phyloP scores from a whole-genome alignment of 1,284 basidiomycete genomes.

The Trametes hirsuta region DNA sequence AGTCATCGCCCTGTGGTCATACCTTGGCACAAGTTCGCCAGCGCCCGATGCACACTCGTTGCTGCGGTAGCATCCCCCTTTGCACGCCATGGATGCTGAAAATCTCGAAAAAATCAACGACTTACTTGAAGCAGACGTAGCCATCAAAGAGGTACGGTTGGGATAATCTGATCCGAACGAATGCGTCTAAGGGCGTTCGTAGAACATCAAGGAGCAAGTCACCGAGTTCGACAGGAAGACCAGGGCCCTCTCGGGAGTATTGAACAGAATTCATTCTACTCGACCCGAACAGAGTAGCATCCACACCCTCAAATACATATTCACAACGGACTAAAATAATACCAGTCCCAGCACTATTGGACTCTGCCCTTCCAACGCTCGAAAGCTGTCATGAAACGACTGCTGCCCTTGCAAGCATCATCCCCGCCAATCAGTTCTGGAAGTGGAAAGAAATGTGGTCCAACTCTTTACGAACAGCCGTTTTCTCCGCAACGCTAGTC shows the following conservation, averaged over 20 bases:
- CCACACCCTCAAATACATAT: neutral
- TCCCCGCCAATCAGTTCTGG: conserved; percentile 79
- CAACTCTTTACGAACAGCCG: conserved; percentile 61
- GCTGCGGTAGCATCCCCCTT: conserved; percentile 8
- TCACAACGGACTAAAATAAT: neutral
- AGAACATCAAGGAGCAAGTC: conserved; percentile 81
- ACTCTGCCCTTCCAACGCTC: conserved; percentile 57
- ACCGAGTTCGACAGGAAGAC: conserved; percentile 74
- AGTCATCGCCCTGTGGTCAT: neutral
- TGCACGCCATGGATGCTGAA: conserved; percentile 53
- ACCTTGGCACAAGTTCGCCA: neutral
- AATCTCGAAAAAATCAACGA: conserved; percentile 57
- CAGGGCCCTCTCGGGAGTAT: conserved; percentile 62
- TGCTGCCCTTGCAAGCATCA: conserved; percentile 52
- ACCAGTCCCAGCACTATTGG: conserved; percentile 63
- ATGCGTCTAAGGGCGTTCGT: neutral
- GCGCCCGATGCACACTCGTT: neutral
- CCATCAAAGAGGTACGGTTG: conserved; percentile 51
- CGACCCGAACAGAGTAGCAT: conserved; percentile 58
- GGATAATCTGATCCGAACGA: neutral
- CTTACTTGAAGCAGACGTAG: conserved; percentile 55
- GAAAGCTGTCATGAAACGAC: conserved; percentile 55
- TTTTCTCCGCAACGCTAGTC: conserved; percentile 68
- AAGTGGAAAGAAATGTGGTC: conserved; percentile 83
- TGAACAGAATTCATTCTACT: conserved; percentile 80